Base-by-base conservation (phyloP, 305 asterid species). In the Withania somnifera region DNA sequence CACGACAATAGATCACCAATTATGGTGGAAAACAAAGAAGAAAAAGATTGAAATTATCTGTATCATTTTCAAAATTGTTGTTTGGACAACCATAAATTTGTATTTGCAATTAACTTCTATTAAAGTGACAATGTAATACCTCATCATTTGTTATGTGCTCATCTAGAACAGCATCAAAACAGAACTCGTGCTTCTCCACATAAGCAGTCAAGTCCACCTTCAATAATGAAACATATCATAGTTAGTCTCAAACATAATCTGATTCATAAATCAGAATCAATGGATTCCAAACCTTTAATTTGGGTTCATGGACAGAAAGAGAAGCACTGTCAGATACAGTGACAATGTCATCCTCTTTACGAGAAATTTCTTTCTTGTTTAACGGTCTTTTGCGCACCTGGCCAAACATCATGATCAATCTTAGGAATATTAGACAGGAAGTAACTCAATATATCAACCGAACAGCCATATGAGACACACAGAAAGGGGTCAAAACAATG, bases 161-260 rank as follows among this genome's bases (percentile, higher is more conserved):
- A 87, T 97, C 94, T 45, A 97, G 93, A 85, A 97, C 98, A 53
- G 99, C 99, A 88, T 97, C 99, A 88, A 97, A 97, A 89, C 97
- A 91, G 88, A 97, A 97, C 88, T 95, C 99, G 26, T 97, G 99
- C 86, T 91, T 97, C 88, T 97, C 99, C 85, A 93, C 97, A 67
- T 97, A 97, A 68, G 98, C 99, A 81, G 99, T 97, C 93, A 97
- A 90, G 87, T 97, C 99, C 83, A 97, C 99, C 99, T 97, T 85
- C 88, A 82, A 68, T 71, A 86, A 26, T 77, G 88, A 67, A 81
- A 58, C 86, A 84, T 84, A 82, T 76, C 82, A 87, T 66, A 91
- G 88, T 82, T 78, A 26, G 58, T 15, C 79, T 47, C 26, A 73
- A 28, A 47, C 42, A 47, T 26, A 9, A 19, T 60, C 24, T 73